Base-by-base conservation (phyloP, 2,329 filamentous ascomycete genomes). In the Phaeosphaeria sp. region DNA sequence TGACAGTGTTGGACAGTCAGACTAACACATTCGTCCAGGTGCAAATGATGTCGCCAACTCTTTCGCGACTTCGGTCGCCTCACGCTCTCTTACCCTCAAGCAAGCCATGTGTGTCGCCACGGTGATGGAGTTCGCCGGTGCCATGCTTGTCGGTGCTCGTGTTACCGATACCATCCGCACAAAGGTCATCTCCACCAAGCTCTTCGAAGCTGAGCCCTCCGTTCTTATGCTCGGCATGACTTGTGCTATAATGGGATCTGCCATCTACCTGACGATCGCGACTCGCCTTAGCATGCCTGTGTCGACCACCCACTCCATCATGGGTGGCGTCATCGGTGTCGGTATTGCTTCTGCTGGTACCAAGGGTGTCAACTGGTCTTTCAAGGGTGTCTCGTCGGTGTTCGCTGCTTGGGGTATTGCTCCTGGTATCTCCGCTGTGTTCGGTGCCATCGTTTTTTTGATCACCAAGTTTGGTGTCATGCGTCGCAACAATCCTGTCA, bases 351-450 rank as follows among this genome's bases (percentile, higher is more conserved):
- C 86, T 30, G 84, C 87, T 25, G 86, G 86, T 6, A 74, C 78
- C 2, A 56, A 74, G 1, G 82, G 83, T 60, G 78, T 89, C 49
- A 80, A 82, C 54, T 89, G 87, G 84, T 83, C 82, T 57, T 82
- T 79, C 73, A 78, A 82, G 2, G 84, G 86, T 60, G 86, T 88
- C 6, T 82, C 83, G 39, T 62, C 65, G 43, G 84, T 88, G 21
- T 86, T 87, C 63, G 81, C 87, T 17, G 85, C 85, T 11, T 87
- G 86, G 85, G 80, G 83, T 62, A 85, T 88, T 59, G 86, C 86
- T 1, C 86, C 86, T 1, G 80, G 81, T 53, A 79, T 88, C 15
- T 76, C 86, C 0, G 87, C 77, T 21, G 52, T 61, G 55, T 88
- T 88, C 51, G 85, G 74, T 53, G 77, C 85, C 44, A 76, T 81